Conservation (phyloP, 192 early-diverging fungal genomes). For the Geranomyces variabilis region DNA sequence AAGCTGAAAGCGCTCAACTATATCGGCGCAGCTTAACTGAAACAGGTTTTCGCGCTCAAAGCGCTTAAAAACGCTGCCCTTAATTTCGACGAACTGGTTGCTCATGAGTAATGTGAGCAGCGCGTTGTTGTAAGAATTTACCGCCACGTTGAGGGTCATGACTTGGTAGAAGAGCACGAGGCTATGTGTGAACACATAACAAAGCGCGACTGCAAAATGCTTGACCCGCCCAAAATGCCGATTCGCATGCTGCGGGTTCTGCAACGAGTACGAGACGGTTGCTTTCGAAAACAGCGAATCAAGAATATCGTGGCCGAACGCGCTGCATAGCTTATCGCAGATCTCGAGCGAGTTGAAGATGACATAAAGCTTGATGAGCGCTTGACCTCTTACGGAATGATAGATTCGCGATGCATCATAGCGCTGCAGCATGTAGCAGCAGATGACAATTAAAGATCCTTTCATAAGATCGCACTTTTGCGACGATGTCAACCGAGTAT, state of each 20-base stretch:
- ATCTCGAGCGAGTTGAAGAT: constrained; percentile 97
- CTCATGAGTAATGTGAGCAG: constrained; percentile 89
- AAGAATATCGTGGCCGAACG: constrained; percentile 92
- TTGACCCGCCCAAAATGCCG: constrained; percentile 46
- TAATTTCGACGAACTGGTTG: constrained; percentile 99
- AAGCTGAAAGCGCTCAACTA: constrained; percentile 95
- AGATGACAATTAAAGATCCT: constrained; percentile 75
- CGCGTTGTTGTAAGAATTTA: constrained; percentile 95
- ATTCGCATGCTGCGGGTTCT: constrained; percentile 20
- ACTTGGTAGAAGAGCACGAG: constrained; percentile 93
- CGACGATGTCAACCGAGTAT: constrained; percentile 61
- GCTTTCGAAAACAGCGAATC: constrained; percentile 90
- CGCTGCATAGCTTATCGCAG: constrained; percentile 89
- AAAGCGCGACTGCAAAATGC: constrained; percentile 74
- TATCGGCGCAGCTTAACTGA: constrained; percentile 90
- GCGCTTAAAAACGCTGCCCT: constrained; percentile 93
- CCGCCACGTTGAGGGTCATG: constrained; percentile 93
- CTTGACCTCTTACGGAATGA: constrained; percentile 94
- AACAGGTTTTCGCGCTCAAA: constrained; percentile 98
- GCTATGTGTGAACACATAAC: constrained; percentile 88
- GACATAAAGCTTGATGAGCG: constrained; percentile 94
- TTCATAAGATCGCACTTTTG: constrained; percentile 93
- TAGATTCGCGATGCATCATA: constrained; percentile 91
- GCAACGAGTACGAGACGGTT: constrained; percentile 47
- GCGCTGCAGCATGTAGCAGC: constrained; percentile 73